These are phyloP conservation scores for Kodamaea arcana DNA, from an alignment of 1,139 yeast species.

Conservation along the genomic window DNA sequence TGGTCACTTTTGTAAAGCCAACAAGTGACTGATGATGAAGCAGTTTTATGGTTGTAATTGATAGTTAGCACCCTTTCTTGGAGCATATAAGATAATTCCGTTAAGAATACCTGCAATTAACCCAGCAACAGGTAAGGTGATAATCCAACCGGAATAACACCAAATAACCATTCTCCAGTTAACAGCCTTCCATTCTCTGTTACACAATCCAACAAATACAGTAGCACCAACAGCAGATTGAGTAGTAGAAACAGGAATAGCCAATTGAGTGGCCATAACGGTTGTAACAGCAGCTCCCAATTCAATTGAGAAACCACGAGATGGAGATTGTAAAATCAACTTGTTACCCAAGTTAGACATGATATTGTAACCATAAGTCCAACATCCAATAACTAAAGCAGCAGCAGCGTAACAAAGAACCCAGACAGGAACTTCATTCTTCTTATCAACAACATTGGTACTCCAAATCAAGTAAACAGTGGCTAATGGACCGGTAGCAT, in stretches of 20 bases:
- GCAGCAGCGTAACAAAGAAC: constrained; percentile 65
- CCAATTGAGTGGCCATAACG: constrained; percentile 69
- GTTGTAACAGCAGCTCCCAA: constrained; percentile 76
- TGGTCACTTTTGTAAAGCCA: too few species aligned
- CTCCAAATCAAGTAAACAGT: constrained; percentile 64
- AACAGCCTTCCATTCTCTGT: constrained; percentile 57
- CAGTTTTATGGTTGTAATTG: constrained; percentile 2
- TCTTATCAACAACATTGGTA: constrained; percentile 41
- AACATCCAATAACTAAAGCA: constrained; percentile 63
- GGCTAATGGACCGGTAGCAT: constrained; percentile 74
- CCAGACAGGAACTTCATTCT: constrained; percentile 69
- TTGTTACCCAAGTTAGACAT: constrained; percentile 73
- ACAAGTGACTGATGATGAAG: too few species aligned
- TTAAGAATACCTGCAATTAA: constrained; percentile 63
- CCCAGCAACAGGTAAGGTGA: constrained; percentile 74
- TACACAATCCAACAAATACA: constrained; percentile 72
- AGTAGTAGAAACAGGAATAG: constrained; percentile 72
- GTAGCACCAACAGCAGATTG: constrained; percentile 82
- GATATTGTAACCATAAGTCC: constrained; percentile 72
- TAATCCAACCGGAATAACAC: constrained; percentile 70
- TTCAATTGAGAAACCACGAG: constrained; percentile 77
- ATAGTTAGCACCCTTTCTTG: constrained; percentile 45
- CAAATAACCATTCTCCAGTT: constrained; percentile 77
- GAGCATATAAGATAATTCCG: constrained; percentile 66
- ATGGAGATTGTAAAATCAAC: constrained; percentile 71